Percentiles rank a stretch among this genome's conserved stretches.
phyloP scores from a whole-genome alignment of 2,329 filamentous ascomycete species.

The Zymoseptoria passerinii region DNA sequence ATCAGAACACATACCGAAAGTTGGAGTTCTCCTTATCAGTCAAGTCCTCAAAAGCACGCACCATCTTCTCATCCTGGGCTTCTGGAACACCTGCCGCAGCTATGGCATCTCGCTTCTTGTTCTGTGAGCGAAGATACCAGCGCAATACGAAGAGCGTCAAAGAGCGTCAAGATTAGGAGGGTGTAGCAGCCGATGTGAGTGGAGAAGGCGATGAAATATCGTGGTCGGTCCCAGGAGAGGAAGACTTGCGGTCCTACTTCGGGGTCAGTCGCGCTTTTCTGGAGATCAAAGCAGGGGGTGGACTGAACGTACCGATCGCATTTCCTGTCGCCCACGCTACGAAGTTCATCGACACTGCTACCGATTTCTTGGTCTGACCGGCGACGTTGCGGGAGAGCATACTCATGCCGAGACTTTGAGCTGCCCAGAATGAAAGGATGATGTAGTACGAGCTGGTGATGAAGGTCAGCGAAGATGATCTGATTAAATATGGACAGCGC shows the following conservation, averaged over 20 bases:
- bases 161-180: constrained; percentile 37
- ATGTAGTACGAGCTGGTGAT: constrained; percentile 57
- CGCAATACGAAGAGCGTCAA: constrained; percentile 37
- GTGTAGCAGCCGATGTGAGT: constrained; percentile 63
- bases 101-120: constrained; percentile 32
- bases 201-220: constrained; percentile 61
- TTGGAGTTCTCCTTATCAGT: constrained; percentile 26
- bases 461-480: neutral
- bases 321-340: constrained; percentile 62
- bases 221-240: constrained; percentile 50
- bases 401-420: constrained; percentile 30
- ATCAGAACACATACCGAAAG: neutral
- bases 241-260: constrained; percentile 54
- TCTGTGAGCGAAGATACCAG: constrained; percentile 35
- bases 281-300: neutral
- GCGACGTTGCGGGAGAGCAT: constrained; percentile 51
- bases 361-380: constrained; percentile 65
- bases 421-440: constrained; percentile 69
- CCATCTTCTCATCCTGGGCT: constrained; percentile 22
- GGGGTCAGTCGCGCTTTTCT: neutral
- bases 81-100: constrained; percentile 19
- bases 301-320: constrained; percentile 46
- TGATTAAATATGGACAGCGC: neutral
- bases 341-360: constrained; percentile 61
- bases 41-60: constrained; percentile 27